Evolutionary conservation across 306 rosid species (phyloP).

Genomic region (Cyamopsis tetragonoloba): DNA sequence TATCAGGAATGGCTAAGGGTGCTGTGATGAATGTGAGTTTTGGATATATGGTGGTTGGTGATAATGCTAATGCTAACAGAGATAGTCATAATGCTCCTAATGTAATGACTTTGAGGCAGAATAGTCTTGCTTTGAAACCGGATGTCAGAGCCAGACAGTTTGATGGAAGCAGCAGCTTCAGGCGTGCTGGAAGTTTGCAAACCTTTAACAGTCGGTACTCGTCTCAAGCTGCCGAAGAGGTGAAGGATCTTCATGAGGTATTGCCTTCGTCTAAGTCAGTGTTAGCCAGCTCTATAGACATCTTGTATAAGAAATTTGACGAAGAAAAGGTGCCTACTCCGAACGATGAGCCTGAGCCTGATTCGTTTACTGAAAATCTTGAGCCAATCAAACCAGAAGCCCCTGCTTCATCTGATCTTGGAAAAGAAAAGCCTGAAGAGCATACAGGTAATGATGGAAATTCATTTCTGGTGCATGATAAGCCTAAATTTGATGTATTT

Average conservation of each 20-base stretch:
- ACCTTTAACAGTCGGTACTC: slow-evolving; percentile 13
- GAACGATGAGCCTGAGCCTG: slow-evolving; percentile 32
- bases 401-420: slow-evolving; percentile 30
- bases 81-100: slow-evolving; percentile 36
- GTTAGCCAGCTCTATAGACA: slow-evolving; percentile 59
- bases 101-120: slow-evolving; percentile 39
- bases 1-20: slow-evolving; percentile 76
- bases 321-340: slow-evolving; percentile 38
- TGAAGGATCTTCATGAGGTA: slow-evolving; percentile 76
- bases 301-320: slow-evolving; percentile 62
- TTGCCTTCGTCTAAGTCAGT: slow-evolving; percentile 54
- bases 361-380: slow-evolving; percentile 37
- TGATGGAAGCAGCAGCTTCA: slow-evolving; percentile 47
- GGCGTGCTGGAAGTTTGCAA: slow-evolving; percentile 43
- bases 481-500: slow-evolving; percentile 35
- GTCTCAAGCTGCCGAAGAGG: slow-evolving; percentile 38
- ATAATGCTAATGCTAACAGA: slow-evolving; percentile 39
- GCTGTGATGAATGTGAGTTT: slow-evolving; percentile 79
- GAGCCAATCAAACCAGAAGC: slow-evolving; percentile 38
- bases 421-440: slow-evolving; percentile 33
- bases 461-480: slow-evolving; percentile 32
- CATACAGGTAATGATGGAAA: slow-evolving; percentile 32
- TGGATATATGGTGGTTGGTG: slow-evolving; percentile 64
- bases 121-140: slow-evolving; percentile 33
- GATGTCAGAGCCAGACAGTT: slow-evolving; percentile 40